phyloP scores from a whole-genome alignment of 345 rosid species.

The Sisymbrium irio region DNA sequence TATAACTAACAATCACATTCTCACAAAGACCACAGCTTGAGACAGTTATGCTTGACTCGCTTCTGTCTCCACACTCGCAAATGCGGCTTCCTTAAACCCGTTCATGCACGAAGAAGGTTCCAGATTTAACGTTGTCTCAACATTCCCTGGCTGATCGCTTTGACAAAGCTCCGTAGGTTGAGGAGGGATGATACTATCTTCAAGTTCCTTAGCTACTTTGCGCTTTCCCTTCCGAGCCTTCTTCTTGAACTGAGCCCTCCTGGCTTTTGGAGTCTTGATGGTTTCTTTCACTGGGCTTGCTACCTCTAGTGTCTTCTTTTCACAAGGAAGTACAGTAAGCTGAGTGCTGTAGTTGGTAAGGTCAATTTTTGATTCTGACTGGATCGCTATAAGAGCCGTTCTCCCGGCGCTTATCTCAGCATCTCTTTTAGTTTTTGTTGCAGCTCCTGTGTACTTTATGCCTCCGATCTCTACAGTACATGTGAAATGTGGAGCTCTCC shows the following conservation, averaged over 20 bases:
- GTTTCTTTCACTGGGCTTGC: conserved; percentile 37
- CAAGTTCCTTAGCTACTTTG: conserved; percentile 14
- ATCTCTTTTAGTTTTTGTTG: conserved; percentile 68
- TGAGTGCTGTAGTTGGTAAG: conserved; percentile 37
- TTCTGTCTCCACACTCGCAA: conserved; percentile 40
- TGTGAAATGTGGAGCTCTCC: conserved; percentile 42
- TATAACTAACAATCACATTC: conserved; percentile 14
- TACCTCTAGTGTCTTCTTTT: conserved; percentile 53
- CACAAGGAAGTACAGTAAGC: conserved; percentile 71
- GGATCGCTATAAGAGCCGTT: conserved; percentile 77
- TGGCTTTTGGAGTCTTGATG: conserved; percentile 49
- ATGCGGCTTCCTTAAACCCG: conserved; percentile 32
- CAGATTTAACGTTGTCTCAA: conserved; percentile 6
- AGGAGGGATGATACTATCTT: conserved; percentile 11
- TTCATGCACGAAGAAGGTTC: conserved; percentile 21
- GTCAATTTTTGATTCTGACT: conserved; percentile 40
- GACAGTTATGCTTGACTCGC: conserved; percentile 31
- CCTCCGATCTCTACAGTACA: conserved; percentile 88
- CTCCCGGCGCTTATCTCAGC: conserved; percentile 95
- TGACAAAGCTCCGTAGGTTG: conserved; percentile 25
- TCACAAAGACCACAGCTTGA: background rate
- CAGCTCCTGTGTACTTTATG: conserved; percentile 70
- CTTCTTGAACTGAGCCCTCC: conserved; percentile 57
- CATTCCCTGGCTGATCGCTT: conserved; percentile 19
- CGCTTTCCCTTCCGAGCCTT: conserved; percentile 38